A percentile compares a stretch with the other conserved stretches of the same genome.
Evolutionary conservation across 257 asterid genomes (phyloP).

Genomic region (Paraleonurus japonicus): DNA sequence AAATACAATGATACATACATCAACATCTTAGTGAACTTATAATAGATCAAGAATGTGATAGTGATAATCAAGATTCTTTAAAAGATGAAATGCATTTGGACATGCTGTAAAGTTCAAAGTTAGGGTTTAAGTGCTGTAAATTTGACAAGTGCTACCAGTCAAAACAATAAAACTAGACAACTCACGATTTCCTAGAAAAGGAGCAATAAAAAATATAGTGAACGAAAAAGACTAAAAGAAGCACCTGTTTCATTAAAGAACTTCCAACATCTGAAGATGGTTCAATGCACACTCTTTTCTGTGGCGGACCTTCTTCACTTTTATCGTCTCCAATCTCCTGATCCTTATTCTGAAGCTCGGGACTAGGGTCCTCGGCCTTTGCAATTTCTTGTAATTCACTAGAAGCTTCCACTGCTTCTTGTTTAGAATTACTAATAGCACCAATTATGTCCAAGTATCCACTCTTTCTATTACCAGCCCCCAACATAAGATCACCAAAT

Average conservation of each 20-base stretch:
- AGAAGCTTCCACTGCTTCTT: conserved; percentile 33
- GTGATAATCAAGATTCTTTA: background rate
- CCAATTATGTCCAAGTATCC: conserved; percentile 40
- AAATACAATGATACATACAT: background rate
- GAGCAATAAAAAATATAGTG: background rate
- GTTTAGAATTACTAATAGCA: conserved; percentile 37
- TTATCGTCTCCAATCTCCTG: conserved; percentile 48
- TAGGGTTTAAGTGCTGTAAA: background rate
- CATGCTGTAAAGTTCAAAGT: conserved; percentile 1
- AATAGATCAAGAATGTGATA: conserved; percentile 6
- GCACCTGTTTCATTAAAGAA: conserved; percentile 83
- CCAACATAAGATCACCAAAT: conserved; percentile 82
- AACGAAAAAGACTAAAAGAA: conserved; percentile 15
- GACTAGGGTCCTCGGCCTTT: conserved; percentile 34
- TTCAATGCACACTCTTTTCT: conserved; percentile 52
- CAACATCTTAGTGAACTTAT: background rate
- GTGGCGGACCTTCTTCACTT: conserved; percentile 53
- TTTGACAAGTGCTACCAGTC: conserved; percentile 6
- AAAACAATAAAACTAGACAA: conserved; percentile 6
- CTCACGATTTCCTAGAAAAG: background rate
- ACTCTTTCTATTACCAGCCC: conserved; percentile 46
- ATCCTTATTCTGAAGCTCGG: conserved; percentile 40
- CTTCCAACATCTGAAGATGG: conserved; percentile 50
- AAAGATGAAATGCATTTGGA: background rate
- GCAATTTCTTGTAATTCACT: conserved; percentile 36